Base-by-base conservation (phyloP, 2,329 filamentous ascomycete genomes). In the Ascochyta lentis region DNA sequence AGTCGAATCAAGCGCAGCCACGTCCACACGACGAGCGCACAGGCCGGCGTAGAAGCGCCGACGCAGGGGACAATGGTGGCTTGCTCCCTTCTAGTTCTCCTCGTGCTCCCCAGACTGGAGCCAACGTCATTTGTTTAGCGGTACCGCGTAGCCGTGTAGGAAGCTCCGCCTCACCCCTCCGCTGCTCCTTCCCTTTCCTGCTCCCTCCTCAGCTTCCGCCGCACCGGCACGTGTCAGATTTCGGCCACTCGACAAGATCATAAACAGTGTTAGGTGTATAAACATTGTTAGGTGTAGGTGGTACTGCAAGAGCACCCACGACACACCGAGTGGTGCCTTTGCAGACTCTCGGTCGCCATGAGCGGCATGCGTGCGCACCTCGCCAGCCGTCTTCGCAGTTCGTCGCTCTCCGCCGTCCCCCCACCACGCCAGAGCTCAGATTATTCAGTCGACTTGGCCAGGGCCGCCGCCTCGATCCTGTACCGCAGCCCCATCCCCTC, bases 401-500 rank as follows among this genome's bases (percentile, higher is more conserved):
- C 76, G 45, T 82, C 80, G 41, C 75, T 83, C 41, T 78, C 73
- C 52, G 75, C 80, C 22, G 76, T 82, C 12, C 78, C 80, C 55
- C 82, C 79, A 46, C 76, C 74, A 19, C 75, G 67, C 47, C 70
- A 73, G 58, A 80, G 76, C 55, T 71, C 76, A 54, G 79, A 82
- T 48, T 84, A 83, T 63, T 76, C 79, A 19, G 71, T 71, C 3
- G 71, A 76, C 35, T 77, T 84, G 42, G 82, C 82, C 33, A 75
- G 75, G 33, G 73, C 78, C 42, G 82, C 83, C 9, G 76, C 80
- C n/a, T 79, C 79, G 35, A 83, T 84, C 59, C 77, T 85, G 33
- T 85, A 82, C 65, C 80, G 78, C 54, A 82, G 81, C 9, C 83
- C 83, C 2, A 73, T 80, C 3, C 79, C 79, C 15, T 83, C 81